phyloP scores from a whole-genome alignment of 495 filamentous ascomycete species.

The Aspergillus campestris region DNA sequence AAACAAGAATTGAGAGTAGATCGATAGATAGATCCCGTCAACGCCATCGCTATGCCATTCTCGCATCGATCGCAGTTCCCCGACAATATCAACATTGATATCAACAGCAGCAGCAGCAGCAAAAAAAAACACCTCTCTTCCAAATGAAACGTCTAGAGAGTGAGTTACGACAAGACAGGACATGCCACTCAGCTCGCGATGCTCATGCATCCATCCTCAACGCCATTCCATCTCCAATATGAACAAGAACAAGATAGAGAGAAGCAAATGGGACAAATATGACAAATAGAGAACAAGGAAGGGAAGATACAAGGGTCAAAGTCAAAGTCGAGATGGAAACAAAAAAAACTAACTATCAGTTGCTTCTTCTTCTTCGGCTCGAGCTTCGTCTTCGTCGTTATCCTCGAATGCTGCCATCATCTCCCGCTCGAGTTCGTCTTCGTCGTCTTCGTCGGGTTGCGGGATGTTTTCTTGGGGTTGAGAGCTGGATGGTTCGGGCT shows the following conservation, averaged over 20 bases:
- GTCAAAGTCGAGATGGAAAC: neutral
- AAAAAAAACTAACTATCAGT: conserved; percentile 20
- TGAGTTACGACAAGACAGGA: neutral
- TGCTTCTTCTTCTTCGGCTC: conserved; percentile 21
- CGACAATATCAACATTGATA: conserved; percentile 5
- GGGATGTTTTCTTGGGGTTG: conserved; percentile 10
- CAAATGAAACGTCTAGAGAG: neutral
- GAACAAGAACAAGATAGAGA: neutral
- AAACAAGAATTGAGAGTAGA: too few species aligned
- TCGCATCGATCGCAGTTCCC: conserved; percentile 9
- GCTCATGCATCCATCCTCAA: neutral
- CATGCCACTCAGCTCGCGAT: neutral
- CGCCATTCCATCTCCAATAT: neutral
- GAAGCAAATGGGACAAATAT: neutral
- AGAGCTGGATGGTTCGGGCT: conserved; percentile 13
- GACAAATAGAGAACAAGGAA: neutral
- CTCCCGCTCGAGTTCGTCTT: conserved; percentile 58
- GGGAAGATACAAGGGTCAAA: neutral
- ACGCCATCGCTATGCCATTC: conserved; percentile 37
- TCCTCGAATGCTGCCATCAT: conserved; percentile 59
- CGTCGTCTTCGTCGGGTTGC: conserved; percentile 39
- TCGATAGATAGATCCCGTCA: conserved; percentile 1
- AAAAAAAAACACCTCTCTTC: conserved; percentile 1
- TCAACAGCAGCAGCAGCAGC: conserved; percentile 7
- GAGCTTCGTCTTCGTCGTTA: conserved; percentile 24